Base-by-base conservation (phyloP, 179 eudicot genomes). In the Actinidia arguta region DNA sequence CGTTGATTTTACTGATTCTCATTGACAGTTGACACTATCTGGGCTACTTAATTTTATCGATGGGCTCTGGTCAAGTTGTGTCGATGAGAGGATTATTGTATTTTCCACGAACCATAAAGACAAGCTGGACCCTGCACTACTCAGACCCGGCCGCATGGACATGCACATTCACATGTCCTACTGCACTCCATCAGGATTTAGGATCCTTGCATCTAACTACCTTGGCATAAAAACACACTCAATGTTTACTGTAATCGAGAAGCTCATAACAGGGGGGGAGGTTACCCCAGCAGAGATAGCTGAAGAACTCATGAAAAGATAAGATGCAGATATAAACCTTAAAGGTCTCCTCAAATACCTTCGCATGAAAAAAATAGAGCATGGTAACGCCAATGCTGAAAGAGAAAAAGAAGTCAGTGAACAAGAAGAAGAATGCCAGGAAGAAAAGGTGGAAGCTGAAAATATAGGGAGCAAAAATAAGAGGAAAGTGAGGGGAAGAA, bases 21-120 rank as follows among this genome's bases (percentile, higher is more conserved):
- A 4, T 31, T 24, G 68, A 63, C 79, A 86, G 87, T 73, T 90
- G 55, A 86, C 91, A 6, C 79, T 90, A 24, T 90, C 92, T 0
- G 91, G 90, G 4, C 61, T 88, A 0, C 64, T 90, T 13, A 90
- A 90, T 25, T 90, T 88, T 47, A 83, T 87, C 0, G 91, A 90
- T 78, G 92, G 91, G 25, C 76, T 90, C 44, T 90, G 91, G 92
- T 90, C 92, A 20, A 85, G 88, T 42, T 88, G 92, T 31, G 92
- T 90, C 62, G 87, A 90, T 9, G 92, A 88, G 16, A 42, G 91
- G 59, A 88, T 90, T 64, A 90, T 88, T 47, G 79, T 90, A 74
- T 88, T 90, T 75, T 85, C 92, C 0, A 90, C 91, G 4, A 90
- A 90, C 48, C 86, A 88, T 59, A 90, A 88, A 78, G 90, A 85